Percentiles rank a stretch among this genome's conserved stretches.
Conservation (phyloP, 176 grass and related monocot species). For the Zoysia pacifica region DNA sequence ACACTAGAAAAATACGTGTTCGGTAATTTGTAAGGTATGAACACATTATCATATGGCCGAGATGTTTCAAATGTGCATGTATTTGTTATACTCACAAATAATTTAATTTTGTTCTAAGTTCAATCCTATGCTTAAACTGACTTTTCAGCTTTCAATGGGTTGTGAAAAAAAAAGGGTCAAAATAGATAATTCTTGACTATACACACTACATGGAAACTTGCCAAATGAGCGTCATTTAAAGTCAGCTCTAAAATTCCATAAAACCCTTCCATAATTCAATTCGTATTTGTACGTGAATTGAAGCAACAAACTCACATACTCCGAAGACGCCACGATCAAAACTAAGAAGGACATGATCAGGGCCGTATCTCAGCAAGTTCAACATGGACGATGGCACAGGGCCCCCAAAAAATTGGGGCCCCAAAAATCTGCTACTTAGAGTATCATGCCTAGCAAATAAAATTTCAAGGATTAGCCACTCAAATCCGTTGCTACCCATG, state of each 20-base stretch:
- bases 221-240: constrained; percentile 4
- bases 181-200: not conserved
- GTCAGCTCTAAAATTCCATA: not conserved
- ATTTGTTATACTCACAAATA: not conserved
- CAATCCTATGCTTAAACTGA: not conserved
- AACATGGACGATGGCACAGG: too few relatives aligned
- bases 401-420: too few relatives aligned
- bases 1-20: not conserved
- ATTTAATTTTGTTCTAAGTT: not conserved
- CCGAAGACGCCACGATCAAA: too few relatives aligned
- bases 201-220: not conserved
- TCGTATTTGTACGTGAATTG: not conserved
- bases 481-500: too few relatives aligned
- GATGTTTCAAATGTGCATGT: not conserved
- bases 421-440: too few relatives aligned
- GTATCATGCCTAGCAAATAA: too few relatives aligned
- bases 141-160: not conserved
- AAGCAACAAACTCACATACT: not conserved
- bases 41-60: not conserved
- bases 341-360: not conserved
- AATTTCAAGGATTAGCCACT: too few relatives aligned
- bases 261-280: constrained; percentile 12
- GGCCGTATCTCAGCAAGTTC: too few relatives aligned
- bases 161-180: not conserved
- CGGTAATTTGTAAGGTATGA: too few relatives aligned